phyloP scores from a whole-genome alignment of 2,329 filamentous ascomycete species.

The Teratosphaeriaceae sp. region DNA sequence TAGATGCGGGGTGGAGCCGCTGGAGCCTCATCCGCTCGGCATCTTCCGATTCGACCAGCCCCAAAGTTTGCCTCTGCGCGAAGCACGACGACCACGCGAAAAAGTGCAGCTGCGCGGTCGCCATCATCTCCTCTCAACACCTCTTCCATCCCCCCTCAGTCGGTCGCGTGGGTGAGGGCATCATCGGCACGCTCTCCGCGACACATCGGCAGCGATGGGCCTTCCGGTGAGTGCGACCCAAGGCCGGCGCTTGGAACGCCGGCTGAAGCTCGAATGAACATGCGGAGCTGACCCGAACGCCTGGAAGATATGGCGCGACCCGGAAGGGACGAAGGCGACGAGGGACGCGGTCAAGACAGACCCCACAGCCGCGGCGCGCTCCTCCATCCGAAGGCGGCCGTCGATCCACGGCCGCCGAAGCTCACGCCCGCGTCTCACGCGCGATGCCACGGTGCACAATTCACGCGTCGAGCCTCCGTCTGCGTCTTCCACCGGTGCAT shows the following conservation, averaged over 20 bases:
- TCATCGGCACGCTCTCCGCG: not conserved
- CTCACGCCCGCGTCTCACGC: conserved; percentile 22
- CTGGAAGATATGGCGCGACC: conserved; percentile 49
- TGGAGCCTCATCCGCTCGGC: too few species aligned
- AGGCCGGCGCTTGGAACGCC: not conserved
- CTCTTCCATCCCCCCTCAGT: conserved; percentile 8
- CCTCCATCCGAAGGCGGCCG: conserved; percentile 48
- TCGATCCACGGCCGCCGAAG: conserved; percentile 24
- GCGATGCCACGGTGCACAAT: conserved; percentile 14
- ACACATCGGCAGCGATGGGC: conserved; percentile 5
- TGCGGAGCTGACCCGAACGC: conserved; percentile 8
- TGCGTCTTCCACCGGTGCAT: conserved; percentile 14
- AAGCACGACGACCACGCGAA: conserved; percentile 1
- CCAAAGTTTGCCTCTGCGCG: not conserved
- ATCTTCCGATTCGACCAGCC: too few species aligned
- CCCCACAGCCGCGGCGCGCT: conserved; percentile 47
- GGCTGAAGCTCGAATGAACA: conserved; percentile 1
- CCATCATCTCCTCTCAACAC: conserved; percentile 10
- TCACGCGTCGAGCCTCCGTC: conserved; percentile 21
- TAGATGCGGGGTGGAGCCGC: too few species aligned
- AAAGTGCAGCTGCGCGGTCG: not conserved
- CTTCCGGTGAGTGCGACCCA: conserved; percentile 6
- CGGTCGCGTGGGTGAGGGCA: conserved; percentile 4
- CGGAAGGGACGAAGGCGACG: conserved; percentile 36
- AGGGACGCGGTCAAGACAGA: conserved; percentile 46